Conservation (phyloP, 2,329 filamentous ascomycete genomes). For the Chalaropsis ovoidea region DNA sequence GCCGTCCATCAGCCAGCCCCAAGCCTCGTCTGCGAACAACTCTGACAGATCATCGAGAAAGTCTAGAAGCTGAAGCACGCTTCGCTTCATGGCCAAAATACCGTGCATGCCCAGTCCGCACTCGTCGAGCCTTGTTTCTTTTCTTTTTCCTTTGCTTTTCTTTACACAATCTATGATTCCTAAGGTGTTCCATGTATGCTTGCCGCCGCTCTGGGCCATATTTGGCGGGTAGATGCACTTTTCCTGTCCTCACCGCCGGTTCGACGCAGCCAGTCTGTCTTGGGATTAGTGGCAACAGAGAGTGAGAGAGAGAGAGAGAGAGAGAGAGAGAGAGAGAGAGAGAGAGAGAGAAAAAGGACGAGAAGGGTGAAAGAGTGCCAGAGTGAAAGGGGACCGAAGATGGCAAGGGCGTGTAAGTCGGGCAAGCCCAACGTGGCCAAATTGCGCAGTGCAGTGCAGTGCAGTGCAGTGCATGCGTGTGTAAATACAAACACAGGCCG, state of each 20-base stretch:
- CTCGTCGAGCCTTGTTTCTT: background rate
- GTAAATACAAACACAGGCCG: too few species aligned
- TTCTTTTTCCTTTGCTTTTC: background rate
- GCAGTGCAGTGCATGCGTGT: too few species aligned
- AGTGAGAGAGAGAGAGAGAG: background rate
- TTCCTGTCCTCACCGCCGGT: conserved; percentile 10
- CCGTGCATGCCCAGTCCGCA: background rate
- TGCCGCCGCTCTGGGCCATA: too few species aligned
- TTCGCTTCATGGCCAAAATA: background rate
- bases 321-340: background rate
- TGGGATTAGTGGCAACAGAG: background rate
- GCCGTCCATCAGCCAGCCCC: too few species aligned
- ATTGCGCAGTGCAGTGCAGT: background rate
- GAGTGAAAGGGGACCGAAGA: background rate
- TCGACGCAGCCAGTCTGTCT: background rate
- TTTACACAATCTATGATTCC: background rate
- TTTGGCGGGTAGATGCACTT: background rate
- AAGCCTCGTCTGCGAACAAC: background rate
- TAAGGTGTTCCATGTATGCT: too few species aligned
- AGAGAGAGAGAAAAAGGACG: background rate
- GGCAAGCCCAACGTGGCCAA: background rate
- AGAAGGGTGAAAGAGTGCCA: background rate
- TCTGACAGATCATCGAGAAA: background rate
- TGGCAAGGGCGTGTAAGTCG: background rate
- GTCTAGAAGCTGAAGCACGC: background rate